These are phyloP conservation scores for Plectosphaerella plurivora DNA, from an alignment of 2,329 filamentous ascomycete genomes.

Conservation along the genomic window DNA sequence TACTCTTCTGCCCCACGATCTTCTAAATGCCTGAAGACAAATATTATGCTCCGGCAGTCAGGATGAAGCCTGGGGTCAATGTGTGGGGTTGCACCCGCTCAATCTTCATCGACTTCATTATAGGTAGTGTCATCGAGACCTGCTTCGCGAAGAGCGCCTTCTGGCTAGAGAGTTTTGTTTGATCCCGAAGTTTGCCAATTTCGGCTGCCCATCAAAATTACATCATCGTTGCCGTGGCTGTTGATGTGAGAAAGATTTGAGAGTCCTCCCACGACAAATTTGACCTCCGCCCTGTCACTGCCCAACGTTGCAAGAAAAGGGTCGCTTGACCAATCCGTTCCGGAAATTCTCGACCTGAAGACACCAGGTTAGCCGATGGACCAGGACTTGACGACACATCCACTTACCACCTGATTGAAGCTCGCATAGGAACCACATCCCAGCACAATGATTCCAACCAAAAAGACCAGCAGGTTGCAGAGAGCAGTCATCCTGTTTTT, in stretches of 20 bases:
- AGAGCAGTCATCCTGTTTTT: slow-evolving; percentile 15
- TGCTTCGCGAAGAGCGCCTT: neutral
- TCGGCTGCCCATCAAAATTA: no score
- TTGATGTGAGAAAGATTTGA: neutral
- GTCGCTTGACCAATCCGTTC: neutral
- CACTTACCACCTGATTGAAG: neutral
- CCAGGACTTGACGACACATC: neutral
- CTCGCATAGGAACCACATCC: neutral
- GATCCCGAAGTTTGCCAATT: no score
- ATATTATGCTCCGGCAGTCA: no score
- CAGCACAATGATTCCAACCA: neutral
- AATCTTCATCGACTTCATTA: no score
- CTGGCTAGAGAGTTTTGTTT: neutral
- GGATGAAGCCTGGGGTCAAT: no score
- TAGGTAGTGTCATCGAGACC: no score
- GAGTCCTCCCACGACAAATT: neutral
- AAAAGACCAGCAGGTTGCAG: neutral
- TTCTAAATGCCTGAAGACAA: no score
- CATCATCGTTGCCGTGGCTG: neutral
- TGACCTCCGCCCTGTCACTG: neutral
- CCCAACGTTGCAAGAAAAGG: neutral
- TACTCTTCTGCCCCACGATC: no score
- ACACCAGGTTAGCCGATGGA: neutral
- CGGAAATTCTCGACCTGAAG: neutral
- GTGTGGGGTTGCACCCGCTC: no score